These are phyloP conservation scores for Cryptosporidium bovis DNA, from an alignment of 169 alveolate genomes.

Conservation along the genomic window DNA sequence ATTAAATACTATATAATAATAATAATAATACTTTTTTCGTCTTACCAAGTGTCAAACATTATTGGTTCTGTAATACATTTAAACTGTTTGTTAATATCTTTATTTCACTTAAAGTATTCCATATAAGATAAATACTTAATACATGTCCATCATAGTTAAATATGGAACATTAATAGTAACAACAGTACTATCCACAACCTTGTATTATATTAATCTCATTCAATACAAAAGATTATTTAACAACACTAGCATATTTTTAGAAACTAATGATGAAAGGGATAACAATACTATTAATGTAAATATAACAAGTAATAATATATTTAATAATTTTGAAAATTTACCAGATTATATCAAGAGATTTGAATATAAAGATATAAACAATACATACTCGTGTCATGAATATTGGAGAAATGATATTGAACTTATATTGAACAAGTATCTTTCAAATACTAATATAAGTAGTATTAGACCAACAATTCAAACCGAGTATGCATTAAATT, in stretches of 20 bases:
- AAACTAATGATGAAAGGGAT: background rate
- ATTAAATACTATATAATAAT: background rate
- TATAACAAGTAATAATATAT: background rate
- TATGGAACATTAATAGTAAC: too few species aligned
- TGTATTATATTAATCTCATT: background rate
- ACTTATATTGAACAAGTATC: background rate
- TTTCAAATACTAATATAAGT: background rate
- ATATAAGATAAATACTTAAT: background rate
- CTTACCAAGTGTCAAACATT: too few species aligned
- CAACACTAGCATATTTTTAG: background rate
- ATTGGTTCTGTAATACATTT: too few species aligned
- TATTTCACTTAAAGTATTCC: background rate
- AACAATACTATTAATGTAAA: background rate
- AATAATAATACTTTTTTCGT: too few species aligned
- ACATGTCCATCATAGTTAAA: background rate
- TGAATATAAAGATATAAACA: background rate
- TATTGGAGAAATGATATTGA: constrained; percentile 23
- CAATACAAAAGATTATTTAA: background rate
- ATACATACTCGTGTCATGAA: background rate
- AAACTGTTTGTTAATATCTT: too few species aligned
- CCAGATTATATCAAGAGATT: constrained; percentile 5
- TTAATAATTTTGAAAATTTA: background rate
- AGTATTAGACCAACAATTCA: constrained; percentile 14
- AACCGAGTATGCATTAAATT: constrained; percentile 14
- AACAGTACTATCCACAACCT: background rate